A percentile compares a stretch with the other conserved stretches of the same genome.
These are phyloP conservation scores for Neoscytalidium dimidiatum DNA, from an alignment of 2,329 filamentous ascomycete genomes.

Conservation along the genomic window DNA sequence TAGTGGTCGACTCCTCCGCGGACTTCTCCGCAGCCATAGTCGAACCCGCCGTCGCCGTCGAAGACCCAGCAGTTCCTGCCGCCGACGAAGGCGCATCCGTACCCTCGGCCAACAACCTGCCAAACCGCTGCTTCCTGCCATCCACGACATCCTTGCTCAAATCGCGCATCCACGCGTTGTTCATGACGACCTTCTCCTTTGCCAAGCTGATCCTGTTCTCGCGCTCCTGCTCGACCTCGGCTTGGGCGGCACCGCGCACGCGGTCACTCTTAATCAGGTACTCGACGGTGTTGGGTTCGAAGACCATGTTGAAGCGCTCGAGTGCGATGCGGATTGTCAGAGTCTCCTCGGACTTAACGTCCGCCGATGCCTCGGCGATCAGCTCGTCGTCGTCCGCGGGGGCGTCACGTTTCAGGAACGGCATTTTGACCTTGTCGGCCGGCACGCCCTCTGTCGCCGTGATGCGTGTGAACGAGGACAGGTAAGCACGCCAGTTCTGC, in stretches of 20 bases:
- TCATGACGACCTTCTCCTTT: slow-evolving; percentile 45
- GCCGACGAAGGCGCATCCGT: neutral
- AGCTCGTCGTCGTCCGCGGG: slow-evolving; percentile 36
- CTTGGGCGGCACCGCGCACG: slow-evolving; percentile 35
- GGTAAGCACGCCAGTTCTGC: slow-evolving; percentile 88
- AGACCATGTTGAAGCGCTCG: slow-evolving; percentile 45
- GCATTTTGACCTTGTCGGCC: slow-evolving; percentile 35
- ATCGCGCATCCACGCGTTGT: slow-evolving; percentile 50
- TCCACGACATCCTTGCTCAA: slow-evolving; percentile 50
- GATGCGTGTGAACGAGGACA: slow-evolving; percentile 84
- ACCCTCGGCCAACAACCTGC: slow-evolving; percentile 1
- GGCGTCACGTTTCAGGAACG: slow-evolving; percentile 45
- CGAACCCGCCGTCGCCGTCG: neutral
- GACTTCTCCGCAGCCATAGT: too few species aligned
- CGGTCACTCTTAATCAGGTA: slow-evolving; percentile 42
- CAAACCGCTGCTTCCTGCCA: slow-evolving; percentile 39
- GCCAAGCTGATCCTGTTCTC: slow-evolving; percentile 38
- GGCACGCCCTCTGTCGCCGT: slow-evolving; percentile 68
- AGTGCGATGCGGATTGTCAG: slow-evolving; percentile 48
- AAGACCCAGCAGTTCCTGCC: neutral
- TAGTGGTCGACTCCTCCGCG: too few species aligned
- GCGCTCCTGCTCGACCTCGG: slow-evolving; percentile 36
- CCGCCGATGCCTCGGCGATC: slow-evolving; percentile 30
- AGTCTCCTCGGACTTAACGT: slow-evolving; percentile 40
- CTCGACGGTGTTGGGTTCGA: slow-evolving; percentile 44